A percentile compares a stretch with the other conserved stretches of the same genome.
phyloP scores from a whole-genome alignment of 164 flowering plant species.

The Nymphaea colorata region DNA sequence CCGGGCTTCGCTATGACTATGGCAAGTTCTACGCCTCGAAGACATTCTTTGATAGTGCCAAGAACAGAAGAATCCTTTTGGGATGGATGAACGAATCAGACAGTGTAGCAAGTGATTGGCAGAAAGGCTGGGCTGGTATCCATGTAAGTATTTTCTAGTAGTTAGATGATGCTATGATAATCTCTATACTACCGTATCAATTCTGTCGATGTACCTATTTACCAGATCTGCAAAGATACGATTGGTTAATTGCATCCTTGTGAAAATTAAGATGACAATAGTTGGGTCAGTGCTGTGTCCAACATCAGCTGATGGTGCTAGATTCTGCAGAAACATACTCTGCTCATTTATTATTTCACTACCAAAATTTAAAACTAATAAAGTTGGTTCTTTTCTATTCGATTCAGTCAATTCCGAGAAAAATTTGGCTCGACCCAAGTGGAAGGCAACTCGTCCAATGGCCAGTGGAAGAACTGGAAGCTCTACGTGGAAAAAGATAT shows the following conservation, averaged over 20 bases:
- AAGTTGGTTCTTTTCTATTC: not conserved
- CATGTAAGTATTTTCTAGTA: constrained; percentile 30
- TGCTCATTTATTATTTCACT: too few species aligned
- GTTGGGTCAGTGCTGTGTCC: too few species aligned
- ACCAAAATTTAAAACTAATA: not conserved
- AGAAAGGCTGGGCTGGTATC: constrained; percentile 89
- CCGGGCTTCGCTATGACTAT: constrained; percentile 67
- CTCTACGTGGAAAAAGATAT: constrained; percentile 26
- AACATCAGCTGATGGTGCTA: too few species aligned
- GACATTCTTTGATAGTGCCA: constrained; percentile 52
- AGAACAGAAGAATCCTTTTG: constrained; percentile 70
- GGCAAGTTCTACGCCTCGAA: constrained; percentile 96
- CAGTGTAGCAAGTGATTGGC: constrained; percentile 11
- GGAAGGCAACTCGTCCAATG: constrained; percentile 67
- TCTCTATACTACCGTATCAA: too few species aligned
- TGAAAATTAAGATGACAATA: too few species aligned
- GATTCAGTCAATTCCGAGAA: constrained; percentile 59
- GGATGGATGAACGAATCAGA: constrained; percentile 96
- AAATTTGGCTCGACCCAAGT: constrained; percentile 47
- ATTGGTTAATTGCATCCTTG: too few species aligned
- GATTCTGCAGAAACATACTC: too few species aligned
- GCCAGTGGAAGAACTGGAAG: constrained; percentile 66
- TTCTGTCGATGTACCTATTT: too few species aligned
- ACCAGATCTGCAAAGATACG: too few species aligned
- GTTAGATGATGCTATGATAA: not conserved